phyloP scores from a whole-genome alignment of 1,284 basidiomycete species.

The Earliella scabrosa region DNA sequence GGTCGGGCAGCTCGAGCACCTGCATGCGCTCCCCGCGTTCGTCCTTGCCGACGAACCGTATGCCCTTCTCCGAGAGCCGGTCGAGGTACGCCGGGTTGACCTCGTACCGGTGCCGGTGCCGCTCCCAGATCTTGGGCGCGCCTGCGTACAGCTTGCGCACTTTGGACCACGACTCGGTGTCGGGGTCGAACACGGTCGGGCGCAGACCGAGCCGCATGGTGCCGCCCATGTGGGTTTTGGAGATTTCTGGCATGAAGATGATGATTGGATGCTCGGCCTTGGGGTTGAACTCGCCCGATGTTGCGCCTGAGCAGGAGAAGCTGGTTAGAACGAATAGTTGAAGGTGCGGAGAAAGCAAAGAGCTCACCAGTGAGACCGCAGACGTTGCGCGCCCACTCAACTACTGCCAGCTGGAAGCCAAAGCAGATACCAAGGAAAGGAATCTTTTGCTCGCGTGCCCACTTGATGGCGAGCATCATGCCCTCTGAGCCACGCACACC shows the following conservation, averaged over 20 bases:
- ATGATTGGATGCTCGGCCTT: slow-evolving; percentile 75
- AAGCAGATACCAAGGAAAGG: slow-evolving; percentile 98
- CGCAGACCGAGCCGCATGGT: slow-evolving; percentile 98
- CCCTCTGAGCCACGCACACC: slow-evolving; percentile 94
- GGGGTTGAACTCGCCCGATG: slow-evolving; percentile 82
- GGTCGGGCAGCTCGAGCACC: slow-evolving; percentile 88
- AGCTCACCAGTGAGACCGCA: slow-evolving; percentile 70
- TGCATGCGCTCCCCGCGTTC: slow-evolving; percentile 99
- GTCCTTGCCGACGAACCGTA: slow-evolving; percentile 92
- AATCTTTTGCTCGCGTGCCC: slow-evolving; percentile 93
- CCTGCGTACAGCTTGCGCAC: slow-evolving; percentile 88
- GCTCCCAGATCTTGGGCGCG: slow-evolving; percentile 88
- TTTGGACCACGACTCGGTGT: slow-evolving; percentile 66
- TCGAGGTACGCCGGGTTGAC: slow-evolving; percentile 92
- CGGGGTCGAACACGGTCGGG: slow-evolving; percentile 86
- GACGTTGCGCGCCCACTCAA: slow-evolving; percentile 94
- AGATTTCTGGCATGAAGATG: slow-evolving; percentile 99
- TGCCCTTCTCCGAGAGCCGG: slow-evolving; percentile 71
- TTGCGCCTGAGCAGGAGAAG: slow-evolving; percentile 77
- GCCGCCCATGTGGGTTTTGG: slow-evolving; percentile 96
- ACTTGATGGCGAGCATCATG: slow-evolving; percentile 97
- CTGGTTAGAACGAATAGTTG: too few species aligned
- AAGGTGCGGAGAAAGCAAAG: neutral
- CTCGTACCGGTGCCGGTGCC: slow-evolving; percentile 97
- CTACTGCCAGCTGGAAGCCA: slow-evolving; percentile 96